A percentile compares a stretch with the other conserved stretches of the same genome.
Conservation (phyloP, 495 filamentous ascomycete species). For the Xylaria cubensis region DNA sequence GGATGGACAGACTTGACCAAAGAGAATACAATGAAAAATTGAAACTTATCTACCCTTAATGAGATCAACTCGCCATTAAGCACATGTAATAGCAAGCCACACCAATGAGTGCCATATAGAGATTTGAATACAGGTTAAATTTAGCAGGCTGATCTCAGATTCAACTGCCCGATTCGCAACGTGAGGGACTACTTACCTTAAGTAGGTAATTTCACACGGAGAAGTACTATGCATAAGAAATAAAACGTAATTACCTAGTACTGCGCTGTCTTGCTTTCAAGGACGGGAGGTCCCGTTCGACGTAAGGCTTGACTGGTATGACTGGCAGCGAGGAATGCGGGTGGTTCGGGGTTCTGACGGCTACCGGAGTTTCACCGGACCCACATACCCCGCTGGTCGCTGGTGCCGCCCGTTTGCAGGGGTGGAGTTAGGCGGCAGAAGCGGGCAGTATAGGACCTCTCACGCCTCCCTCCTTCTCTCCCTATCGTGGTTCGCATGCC, state of each 20-base stretch:
- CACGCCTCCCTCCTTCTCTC: slow-evolving; percentile 5
- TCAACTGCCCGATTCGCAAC: neutral
- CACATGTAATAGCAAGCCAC: neutral
- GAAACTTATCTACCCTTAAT: neutral
- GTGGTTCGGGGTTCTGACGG: neutral
- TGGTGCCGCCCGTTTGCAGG: slow-evolving; percentile 11
- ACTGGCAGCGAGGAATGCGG: neutral
- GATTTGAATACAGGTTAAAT: neutral
- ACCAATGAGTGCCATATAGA: neutral
- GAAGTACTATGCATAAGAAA: neutral
- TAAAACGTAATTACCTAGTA: neutral
- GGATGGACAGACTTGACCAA: neutral
- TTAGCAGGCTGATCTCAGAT: neutral
- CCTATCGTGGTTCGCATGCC: slow-evolving; percentile 13
- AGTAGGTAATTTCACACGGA: too few species aligned
- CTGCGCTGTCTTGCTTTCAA: neutral
- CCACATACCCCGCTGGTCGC: slow-evolving; percentile 24
- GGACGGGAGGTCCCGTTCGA: neutral
- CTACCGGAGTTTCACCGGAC: slow-evolving; percentile 33
- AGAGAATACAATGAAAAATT: neutral
- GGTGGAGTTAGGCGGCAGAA: slow-evolving; percentile 9
- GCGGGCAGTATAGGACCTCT: neutral
- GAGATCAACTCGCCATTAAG: neutral
- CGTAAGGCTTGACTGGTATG: neutral
- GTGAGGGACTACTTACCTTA: neutral